Conservation (phyloP, 768 basidiomycete genomes). For the Trametes cubensis region DNA sequence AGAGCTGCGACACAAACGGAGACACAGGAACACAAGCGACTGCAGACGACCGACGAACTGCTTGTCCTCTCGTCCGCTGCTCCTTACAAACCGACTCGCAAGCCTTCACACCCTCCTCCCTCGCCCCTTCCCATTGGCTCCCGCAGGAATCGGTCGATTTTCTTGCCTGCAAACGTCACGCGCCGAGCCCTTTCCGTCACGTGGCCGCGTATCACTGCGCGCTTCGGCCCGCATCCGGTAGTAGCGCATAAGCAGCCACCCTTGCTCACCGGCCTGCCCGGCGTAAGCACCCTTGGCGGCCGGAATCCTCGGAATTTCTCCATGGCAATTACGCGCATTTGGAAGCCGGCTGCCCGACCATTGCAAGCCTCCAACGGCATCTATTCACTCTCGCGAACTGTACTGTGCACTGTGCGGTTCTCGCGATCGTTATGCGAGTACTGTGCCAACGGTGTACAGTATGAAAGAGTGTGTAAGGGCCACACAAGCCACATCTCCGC, state of each 20-base stretch:
- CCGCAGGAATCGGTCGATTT: conserved; percentile 21
- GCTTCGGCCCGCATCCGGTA: conserved; percentile 7
- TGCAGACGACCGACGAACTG: not conserved
- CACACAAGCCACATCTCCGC: no score
- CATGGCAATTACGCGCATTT: not conserved
- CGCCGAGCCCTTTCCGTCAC: not conserved
- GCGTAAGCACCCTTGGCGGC: not conserved
- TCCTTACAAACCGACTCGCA: conserved; percentile 9
- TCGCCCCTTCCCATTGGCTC: conserved; percentile 19
- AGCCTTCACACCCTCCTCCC: conserved; percentile 9
- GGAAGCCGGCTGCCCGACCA: no score
- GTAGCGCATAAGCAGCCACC: not conserved
- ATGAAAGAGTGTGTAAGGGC: no score
- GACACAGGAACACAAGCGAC: not conserved
- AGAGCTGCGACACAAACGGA: not conserved
- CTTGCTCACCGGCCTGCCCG: not conserved
- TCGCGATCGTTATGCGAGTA: no score
- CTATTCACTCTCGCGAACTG: no score
- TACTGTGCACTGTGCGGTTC: no score
- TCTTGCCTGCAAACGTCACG: conserved; percentile 3
- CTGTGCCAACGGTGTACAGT: no score
- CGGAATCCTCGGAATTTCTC: no score
- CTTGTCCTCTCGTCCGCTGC: no score
- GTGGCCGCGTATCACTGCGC: conserved; percentile 13
- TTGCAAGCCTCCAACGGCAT: no score